Base-by-base conservation (phyloP, 345 rosid genomes). In the Nephelium lappaceum region DNA sequence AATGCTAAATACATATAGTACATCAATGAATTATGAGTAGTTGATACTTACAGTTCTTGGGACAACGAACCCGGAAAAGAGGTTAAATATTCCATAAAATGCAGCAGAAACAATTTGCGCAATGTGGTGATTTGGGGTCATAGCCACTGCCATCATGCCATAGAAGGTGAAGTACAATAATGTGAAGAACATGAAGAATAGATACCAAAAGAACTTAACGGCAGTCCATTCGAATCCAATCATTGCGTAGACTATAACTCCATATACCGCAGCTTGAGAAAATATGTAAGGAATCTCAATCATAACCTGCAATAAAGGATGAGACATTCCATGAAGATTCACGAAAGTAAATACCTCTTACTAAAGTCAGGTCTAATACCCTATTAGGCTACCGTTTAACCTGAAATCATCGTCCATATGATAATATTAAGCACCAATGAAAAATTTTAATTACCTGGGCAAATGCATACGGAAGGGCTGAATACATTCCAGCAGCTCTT, bases 401-500 rank as follows among this genome's bases (percentile, higher is more conserved):
- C 97, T 90, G 84, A 31, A 81, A 78, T 31, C 36, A 2, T 31
- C 3, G 36, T 31, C 36, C n/a, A 47, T 27, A 21, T 5, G 11
- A 49, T 11, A 64, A 49, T 49, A 49, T 11, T 47, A 47, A 11
- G 51, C 15, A 4, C 19, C 18, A 19, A 18, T 6, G 2, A 15
- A 11, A 25, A 31, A 15, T 5, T 3, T 4, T 25, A 41, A 18
- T 39, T 27, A 78, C 78, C 11, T 75, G 71, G 6, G n/a, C 78
- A n/a, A 65, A 64, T 11, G 78, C 87, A 49, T 84, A 84, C 4
- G 87, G 78, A 61, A 84, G 11, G 14, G 82, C 79, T 23, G 89
- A 84, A 36, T 84, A 84, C 89, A 86, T 89, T 77, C 96, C 91
- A 8, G 96, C 90, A 38, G 83, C 93, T 14, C 83, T 82, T 39